Evolutionary conservation across 31 red algal genomes (phyloP).

Genomic region (Asparagopsis taxiformis): DNA sequence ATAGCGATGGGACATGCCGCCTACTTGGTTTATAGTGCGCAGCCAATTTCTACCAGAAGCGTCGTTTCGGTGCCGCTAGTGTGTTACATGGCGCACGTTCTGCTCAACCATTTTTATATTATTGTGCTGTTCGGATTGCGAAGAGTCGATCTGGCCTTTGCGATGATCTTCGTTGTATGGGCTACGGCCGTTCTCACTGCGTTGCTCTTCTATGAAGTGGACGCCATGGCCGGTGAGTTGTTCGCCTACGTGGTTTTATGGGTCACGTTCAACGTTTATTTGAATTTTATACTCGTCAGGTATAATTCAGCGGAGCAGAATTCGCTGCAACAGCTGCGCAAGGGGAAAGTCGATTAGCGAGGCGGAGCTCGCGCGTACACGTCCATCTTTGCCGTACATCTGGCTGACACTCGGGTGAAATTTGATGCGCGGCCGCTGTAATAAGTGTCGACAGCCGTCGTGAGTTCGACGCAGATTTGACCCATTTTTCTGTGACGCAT

Average conservation of each 20-base stretch:
- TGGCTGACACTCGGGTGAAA: too few relatives aligned
- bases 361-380: constrained; percentile 7
- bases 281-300: constrained; percentile 35
- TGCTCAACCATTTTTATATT: constrained; percentile 59
- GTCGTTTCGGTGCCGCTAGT: constrained; percentile 23
- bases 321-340: background rate
- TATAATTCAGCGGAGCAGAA: constrained; percentile 36
- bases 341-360: background rate
- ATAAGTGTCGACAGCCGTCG: too few relatives aligned
- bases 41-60: background rate
- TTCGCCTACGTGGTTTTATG: constrained; percentile 32
- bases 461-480: too few relatives aligned
- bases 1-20: constrained; percentile 46
- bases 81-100: constrained; percentile 30
- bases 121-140: constrained; percentile 62
- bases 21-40: constrained; percentile 19
- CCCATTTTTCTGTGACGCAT: too few relatives aligned
- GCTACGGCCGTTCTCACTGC: constrained; percentile 31
- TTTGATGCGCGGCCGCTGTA: too few relatives aligned
- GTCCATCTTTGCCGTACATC: too few relatives aligned
- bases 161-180: constrained; percentile 49
- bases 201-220: constrained; percentile 40
- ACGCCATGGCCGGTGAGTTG: constrained; percentile 8
- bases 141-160: constrained; percentile 45
- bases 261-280: constrained; percentile 51